Base-by-base conservation (phyloP, 192 early-diverging fungal genomes). In the Linderina pennispora region DNA sequence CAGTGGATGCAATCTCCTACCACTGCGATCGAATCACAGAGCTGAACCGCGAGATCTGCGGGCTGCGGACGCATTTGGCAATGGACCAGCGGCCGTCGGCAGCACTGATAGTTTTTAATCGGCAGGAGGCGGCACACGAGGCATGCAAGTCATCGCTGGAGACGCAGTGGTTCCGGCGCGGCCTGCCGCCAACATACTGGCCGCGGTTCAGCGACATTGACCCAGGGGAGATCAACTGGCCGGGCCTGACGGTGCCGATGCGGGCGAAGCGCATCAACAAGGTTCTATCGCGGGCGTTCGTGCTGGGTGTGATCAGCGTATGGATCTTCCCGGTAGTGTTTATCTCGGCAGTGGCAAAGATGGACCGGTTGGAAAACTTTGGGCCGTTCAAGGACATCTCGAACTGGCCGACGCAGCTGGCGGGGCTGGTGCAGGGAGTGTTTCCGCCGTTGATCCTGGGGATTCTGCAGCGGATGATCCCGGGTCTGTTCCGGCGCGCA, bases 401-500 rank as follows among this genome's bases (percentile, higher is more conserved):
- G 19, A 24, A 43, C 1, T 51, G 49, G 49, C 49, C 49, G 8
- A 32, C 38, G 1, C 38, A 37, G n/a, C 21, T 51, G 18, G 20
- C 49, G 10, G 49, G 49, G 13, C 1, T 51, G 19, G 20, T 51
- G 4, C 23, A 51, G 39, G 49, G 49, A 31, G 41, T 51, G 9
- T 51, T 51, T 6, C 49, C 49, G 24, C 40, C 49, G 14, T 20
- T 51, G n/a, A 43, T 43, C 16, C 11, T 51, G 49, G 38, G 26
- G 2, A 7, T 51, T 23, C 38, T 51, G 13, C 46, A 50, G 26
- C 25, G 26, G 36, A 23, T 13, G 2, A 24, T 50, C 3, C 36
- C 48, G 6, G 26, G 15, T 0, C 16, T 40, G 3, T 40, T 50
- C 25, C 36, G 48, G 24, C 23, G 22, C 16, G 24, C 36, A 13